Percentiles rank a stretch among this genome's conserved stretches.
phyloP scores from a whole-genome alignment of 2,329 filamentous ascomycete species.

The Lasiodiplodia citricola region DNA sequence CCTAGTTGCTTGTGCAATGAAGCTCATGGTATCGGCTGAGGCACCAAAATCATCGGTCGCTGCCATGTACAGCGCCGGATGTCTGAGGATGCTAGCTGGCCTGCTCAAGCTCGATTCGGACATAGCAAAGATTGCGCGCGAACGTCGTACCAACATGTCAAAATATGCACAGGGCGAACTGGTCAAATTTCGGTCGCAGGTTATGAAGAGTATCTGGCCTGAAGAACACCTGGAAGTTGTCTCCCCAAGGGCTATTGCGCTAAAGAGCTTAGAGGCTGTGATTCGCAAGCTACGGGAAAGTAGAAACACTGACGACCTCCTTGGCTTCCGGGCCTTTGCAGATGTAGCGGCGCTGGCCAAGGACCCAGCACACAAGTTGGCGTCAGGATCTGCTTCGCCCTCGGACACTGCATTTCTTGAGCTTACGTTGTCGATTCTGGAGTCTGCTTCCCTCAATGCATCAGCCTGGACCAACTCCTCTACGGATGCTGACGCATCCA shows the following conservation, averaged over 20 bases:
- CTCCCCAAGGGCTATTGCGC: conserved; percentile 66
- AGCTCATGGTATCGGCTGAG: conserved; percentile 66
- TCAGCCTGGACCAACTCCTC: conserved; percentile 20
- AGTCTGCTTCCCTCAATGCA: conserved; percentile 43
- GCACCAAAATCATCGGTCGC: conserved; percentile 64
- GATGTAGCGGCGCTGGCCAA: conserved; percentile 53
- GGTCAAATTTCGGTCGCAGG: conserved; percentile 57
- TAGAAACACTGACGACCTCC: conserved; percentile 56
- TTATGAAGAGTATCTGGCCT: conserved; percentile 66
- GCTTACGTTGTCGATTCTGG: conserved; percentile 58
- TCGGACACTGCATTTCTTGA: conserved; percentile 41
- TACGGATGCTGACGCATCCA: conserved; percentile 50
- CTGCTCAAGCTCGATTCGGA: conserved; percentile 62
- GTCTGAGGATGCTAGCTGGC: conserved; percentile 60
- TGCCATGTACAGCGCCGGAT: conserved; percentile 61
- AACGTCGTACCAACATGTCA: conserved; percentile 72
- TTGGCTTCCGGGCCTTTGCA: conserved; percentile 41
- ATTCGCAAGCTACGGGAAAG: conserved; percentile 57
- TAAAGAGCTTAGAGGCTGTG: conserved; percentile 68
- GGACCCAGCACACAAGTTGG: not conserved
- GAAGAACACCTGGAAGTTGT: conserved; percentile 56
- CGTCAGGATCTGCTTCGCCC: not conserved
- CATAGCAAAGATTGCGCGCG: conserved; percentile 65
- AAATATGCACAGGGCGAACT: conserved; percentile 66
- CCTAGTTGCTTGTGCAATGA: conserved; percentile 66